Percentiles rank a stretch among this genome's conserved stretches.
phyloP scores from a whole-genome alignment of 768 basidiomycete species.

The Solioccasus polychromus region DNA sequence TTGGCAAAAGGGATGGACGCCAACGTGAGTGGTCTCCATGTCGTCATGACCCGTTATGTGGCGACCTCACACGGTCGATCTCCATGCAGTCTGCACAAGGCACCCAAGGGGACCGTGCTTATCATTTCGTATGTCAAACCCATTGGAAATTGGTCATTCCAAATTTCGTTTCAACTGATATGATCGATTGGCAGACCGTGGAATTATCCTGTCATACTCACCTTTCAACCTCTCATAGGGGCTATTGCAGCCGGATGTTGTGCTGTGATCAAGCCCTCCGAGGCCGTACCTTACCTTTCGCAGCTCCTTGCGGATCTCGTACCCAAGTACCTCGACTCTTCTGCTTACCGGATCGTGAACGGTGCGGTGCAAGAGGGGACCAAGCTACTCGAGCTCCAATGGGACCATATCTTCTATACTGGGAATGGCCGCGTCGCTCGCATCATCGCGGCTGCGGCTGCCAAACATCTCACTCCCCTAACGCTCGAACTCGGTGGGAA shows the following conservation, averaged over 20 bases:
- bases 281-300: conserved; percentile 46
- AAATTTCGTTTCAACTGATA: not conserved
- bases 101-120: conserved; percentile 59
- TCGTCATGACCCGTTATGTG: not conserved
- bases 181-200: conserved; percentile 44
- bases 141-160: not conserved
- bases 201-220: conserved; percentile 62
- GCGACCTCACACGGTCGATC: not conserved
- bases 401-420: conserved; percentile 39
- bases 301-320: conserved; percentile 51
- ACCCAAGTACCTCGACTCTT: conserved; percentile 51
- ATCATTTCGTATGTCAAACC: conserved; percentile 50
- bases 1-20: conserved; percentile 50
- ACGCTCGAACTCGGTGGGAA: conserved; percentile 38
- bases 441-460: conserved; percentile 25
- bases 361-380: conserved; percentile 42
- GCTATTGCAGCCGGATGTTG: conserved; percentile 75
- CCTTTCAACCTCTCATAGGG: conserved; percentile 57
- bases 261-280: conserved; percentile 66
- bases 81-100: conserved; percentile 34
- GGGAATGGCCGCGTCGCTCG: conserved; percentile 31
- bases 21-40: conserved; percentile 31
- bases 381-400: conserved; percentile 28
- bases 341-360: conserved; percentile 52
- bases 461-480: conserved; percentile 33